Percentiles rank a stretch among this genome's conserved stretches.
These are phyloP conservation scores for Conidiobolus incongruus DNA, from an alignment of 371 early-diverging fungal species.

Conservation along the genomic window DNA sequence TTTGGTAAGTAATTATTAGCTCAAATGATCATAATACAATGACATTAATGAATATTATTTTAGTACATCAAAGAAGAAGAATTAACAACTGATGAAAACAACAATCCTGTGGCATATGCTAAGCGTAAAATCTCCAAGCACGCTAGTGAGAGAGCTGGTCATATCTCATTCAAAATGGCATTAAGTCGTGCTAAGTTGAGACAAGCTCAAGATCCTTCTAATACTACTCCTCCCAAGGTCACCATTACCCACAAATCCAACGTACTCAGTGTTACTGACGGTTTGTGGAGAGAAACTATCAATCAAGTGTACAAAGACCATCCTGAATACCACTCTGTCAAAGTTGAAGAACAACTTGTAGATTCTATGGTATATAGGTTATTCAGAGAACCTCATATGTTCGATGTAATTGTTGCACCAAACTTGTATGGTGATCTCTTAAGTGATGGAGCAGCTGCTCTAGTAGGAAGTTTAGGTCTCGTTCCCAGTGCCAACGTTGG, in stretches of 20 bases:
- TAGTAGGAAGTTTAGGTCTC: slow-evolving; percentile 82
- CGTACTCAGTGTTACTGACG: slow-evolving; percentile 77
- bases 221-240: slow-evolving; percentile 37
- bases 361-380: slow-evolving; percentile 90
- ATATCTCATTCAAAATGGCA: slow-evolving; percentile 76
- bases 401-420: slow-evolving; percentile 87
- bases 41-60: no score
- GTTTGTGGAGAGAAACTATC: slow-evolving; percentile 78
- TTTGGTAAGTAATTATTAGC: slow-evolving; percentile 27
- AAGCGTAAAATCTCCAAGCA: slow-evolving; percentile 70
- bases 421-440: slow-evolving; percentile 93
- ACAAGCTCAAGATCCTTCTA: slow-evolving; percentile 19
- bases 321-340: slow-evolving; percentile 27
- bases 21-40: no score
- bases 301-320: slow-evolving; percentile 44
- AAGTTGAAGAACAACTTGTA: slow-evolving; percentile 81
- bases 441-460: slow-evolving; percentile 82
- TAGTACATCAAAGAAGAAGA: slow-evolving; percentile 73
- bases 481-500: slow-evolving; percentile 90
- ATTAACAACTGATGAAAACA: slow-evolving; percentile 32
- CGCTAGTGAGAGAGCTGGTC: slow-evolving; percentile 65
- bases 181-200: slow-evolving; percentile 48
- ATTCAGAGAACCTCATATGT: slow-evolving; percentile 84
- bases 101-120: slow-evolving; percentile 52
- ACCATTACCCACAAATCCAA: slow-evolving; percentile 94